phyloP scores from a whole-genome alignment of 208 protist genomes.

The Spongospora subterranea region DNA sequence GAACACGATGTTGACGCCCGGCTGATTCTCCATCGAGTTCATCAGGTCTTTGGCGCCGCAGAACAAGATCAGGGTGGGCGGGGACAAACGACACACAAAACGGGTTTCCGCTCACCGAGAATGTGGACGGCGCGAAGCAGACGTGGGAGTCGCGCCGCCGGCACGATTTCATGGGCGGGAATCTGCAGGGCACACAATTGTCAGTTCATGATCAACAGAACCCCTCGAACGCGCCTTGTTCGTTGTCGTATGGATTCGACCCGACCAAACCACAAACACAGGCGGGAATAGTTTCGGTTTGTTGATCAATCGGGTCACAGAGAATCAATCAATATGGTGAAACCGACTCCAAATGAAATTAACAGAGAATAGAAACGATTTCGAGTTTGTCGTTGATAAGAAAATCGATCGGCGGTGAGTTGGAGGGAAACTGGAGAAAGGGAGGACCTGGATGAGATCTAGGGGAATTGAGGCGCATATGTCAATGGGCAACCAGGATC shows the following conservation, averaged over 20 bases:
- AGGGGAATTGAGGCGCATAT: constrained; percentile 22
- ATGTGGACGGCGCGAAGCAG: constrained; percentile 49
- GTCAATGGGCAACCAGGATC: constrained; percentile 32
- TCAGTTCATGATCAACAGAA: no score
- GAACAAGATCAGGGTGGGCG: neutral
- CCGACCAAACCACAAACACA: no score
- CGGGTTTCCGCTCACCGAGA: neutral
- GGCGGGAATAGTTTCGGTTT: no score
- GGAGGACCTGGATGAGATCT: constrained; percentile 16
- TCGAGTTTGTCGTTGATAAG: no score
- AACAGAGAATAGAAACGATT: no score
- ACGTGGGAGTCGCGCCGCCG: neutral
- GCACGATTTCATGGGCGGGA: neutral
- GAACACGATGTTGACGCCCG: constrained; percentile 45
- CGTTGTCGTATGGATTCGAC: no score
- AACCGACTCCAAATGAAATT: no score
- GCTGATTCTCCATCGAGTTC: constrained; percentile 44
- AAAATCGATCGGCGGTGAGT: no score
- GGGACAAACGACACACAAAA: neutral
- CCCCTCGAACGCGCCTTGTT: no score
- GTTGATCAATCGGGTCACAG: no score
- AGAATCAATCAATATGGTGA: no score
- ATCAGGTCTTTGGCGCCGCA: neutral
- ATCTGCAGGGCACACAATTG: no score
- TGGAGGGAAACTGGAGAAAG: neutral